phyloP scores from a whole-genome alignment of 805 yeast genomes.

The Yamadazyma insecticola region DNA sequence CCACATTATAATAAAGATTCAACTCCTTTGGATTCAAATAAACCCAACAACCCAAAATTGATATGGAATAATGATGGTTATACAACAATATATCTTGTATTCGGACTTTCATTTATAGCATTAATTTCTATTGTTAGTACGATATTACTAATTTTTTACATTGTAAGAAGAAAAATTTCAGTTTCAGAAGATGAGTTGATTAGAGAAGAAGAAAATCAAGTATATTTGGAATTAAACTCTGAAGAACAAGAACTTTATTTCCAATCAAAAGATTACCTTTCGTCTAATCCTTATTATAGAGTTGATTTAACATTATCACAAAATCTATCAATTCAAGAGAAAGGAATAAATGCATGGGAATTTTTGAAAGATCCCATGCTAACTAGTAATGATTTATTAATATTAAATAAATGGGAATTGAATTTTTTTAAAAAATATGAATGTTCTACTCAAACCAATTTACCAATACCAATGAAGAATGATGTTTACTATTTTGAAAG shows the following conservation, averaged over 20 bases:
- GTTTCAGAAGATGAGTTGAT: conserved; percentile 50
- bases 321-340: conserved; percentile 68
- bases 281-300: conserved; percentile 26
- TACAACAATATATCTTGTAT: no score
- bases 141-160: conserved; percentile 4
- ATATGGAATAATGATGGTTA: neutral
- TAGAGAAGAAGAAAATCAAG: conserved; percentile 54
- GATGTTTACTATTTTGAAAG: conserved; percentile 88
- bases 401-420: conserved; percentile 62
- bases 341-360: conserved; percentile 88
- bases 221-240: conserved; percentile 56
- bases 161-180: conserved; percentile 5
- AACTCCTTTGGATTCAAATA: no score
- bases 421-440: conserved; percentile 56
- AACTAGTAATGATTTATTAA: conserved; percentile 52
- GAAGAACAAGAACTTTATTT: conserved; percentile 67
- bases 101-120: neutral
- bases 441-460: conserved; percentile 69
- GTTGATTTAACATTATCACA: conserved; percentile 55
- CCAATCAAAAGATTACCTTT: conserved; percentile 52
- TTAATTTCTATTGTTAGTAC: neutral
- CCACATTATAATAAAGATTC: no score
- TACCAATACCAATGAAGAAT: conserved; percentile 78
- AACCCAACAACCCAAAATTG: no score
- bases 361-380: conserved; percentile 58